These are phyloP conservation scores for Grosmannia huntii DNA, from an alignment of 2,329 filamentous ascomycete species.

Conservation along the genomic window DNA sequence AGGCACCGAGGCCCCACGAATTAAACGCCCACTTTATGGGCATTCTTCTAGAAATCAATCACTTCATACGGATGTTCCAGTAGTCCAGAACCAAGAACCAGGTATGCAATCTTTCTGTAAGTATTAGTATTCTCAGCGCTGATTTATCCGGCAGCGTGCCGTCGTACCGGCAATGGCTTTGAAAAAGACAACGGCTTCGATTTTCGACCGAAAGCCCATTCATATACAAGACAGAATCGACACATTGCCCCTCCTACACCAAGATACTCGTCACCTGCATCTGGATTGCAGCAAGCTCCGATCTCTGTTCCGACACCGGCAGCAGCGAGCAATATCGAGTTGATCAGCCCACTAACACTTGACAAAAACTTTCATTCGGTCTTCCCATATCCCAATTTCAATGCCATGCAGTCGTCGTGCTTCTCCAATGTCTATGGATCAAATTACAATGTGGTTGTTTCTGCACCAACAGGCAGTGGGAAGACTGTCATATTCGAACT, in stretches of 20 bases:
- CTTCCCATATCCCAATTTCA: slow-evolving; percentile 66
- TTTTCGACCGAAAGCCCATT: not conserved
- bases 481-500: slow-evolving; percentile 76
- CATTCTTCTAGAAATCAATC: not conserved
- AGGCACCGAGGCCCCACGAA: not conserved
- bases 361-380: slow-evolving; percentile 51
- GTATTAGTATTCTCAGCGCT: not conserved
- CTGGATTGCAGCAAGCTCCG: not conserved
- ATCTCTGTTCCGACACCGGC: not conserved
- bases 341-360: slow-evolving; percentile 39
- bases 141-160: not conserved
- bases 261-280: not conserved
- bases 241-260: not conserved
- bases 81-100: not conserved
- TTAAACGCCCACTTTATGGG: not conserved
- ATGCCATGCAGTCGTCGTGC: slow-evolving; percentile 71
- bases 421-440: slow-evolving; percentile 54
- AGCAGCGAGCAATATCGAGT: not conserved
- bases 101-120: not conserved
- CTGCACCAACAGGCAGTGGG: slow-evolving; percentile 73
- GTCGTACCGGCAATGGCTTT: not conserved
- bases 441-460: slow-evolving; percentile 65
- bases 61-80: not conserved
- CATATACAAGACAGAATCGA: not conserved
- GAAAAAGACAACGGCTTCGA: not conserved